Evolutionary conservation across 495 filamentous ascomycete species (phyloP).

Genomic region (Pseudotulostoma volvatum): DNA sequence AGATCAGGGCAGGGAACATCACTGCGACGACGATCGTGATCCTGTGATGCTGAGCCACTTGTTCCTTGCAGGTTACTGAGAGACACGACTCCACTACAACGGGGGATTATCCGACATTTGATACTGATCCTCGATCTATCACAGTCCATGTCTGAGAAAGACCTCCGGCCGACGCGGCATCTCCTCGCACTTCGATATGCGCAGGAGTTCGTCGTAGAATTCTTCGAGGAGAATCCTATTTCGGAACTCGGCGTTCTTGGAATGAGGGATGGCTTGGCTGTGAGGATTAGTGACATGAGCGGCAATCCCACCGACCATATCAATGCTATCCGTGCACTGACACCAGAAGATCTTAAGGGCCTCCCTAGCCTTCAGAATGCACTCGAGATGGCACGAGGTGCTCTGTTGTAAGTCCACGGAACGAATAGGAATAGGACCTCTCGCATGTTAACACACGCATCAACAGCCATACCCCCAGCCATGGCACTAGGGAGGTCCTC

Average conservation of each 20-base stretch:
- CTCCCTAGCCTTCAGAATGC: constrained; percentile 89
- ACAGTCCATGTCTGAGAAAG: constrained; percentile 87
- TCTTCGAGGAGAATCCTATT: constrained; percentile 98
- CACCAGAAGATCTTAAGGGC: constrained; percentile 67
- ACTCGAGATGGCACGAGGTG: constrained; percentile 80
- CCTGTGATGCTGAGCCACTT: too few species aligned
- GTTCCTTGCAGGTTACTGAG: constrained; percentile 44
- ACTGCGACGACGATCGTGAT: too few species aligned
- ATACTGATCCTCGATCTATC: constrained; percentile 87
- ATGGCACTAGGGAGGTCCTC: constrained; percentile 83
- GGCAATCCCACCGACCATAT: constrained; percentile 87
- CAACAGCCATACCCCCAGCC: constrained; percentile 66
- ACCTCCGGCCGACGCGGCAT: constrained; percentile 75
- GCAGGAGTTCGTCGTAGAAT: constrained; percentile 77
- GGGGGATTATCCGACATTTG: constrained; percentile 90
- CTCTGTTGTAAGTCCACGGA: constrained; percentile 48
- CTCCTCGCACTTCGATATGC: constrained; percentile 70
- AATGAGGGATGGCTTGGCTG: constrained; percentile 78
- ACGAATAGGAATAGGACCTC: neutral
- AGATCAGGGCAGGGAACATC: neutral
- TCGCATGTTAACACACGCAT: constrained; percentile 10
- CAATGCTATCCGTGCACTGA: constrained; percentile 50
- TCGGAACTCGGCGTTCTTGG: constrained; percentile 82
- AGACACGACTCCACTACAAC: constrained; percentile 87
- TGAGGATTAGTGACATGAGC: constrained; percentile 72